Evolutionary conservation across 148 eudicot species (phyloP), one percentile per base, ranked within the genome.

Genomic region (Vaccinium macrocarpon): DNA sequence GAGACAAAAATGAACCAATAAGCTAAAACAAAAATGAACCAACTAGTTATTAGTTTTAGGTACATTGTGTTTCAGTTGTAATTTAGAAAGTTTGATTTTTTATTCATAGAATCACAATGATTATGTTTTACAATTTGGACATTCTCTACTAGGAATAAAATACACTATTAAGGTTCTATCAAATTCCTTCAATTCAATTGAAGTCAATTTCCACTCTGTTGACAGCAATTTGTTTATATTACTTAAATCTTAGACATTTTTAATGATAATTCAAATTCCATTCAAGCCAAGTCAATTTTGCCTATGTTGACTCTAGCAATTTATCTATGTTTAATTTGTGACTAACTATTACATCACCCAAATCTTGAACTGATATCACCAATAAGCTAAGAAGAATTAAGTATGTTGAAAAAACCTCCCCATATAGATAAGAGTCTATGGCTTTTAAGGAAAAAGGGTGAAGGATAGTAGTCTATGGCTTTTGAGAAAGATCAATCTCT

Each of bases 101-200:
- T 77, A 50, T 50, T 48, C n/a, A 21, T 35, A n/a, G 13, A 50
- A n/a, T 48, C n/a, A 21, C 57, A n/a, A 77, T 77, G 16, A 77
- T 49, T 6, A 50, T 77, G 29, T 77, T 50, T 15, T 12, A 73
- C 86, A 82, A 80, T 84, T 88, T 84, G 66, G 42, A 78, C 84
- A 84, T 86, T 86, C 83, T 72, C 49, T 68, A 10, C 13, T 35
- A 76, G 64, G 71, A 86, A 59, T 82, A 42, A 7, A 68, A 71
- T 76, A 78, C 16, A 48, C 9, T 75, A 16, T 57, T 61, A 38
- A 76, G 74, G 83, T 84, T 80, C 53, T 18, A 51, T 64, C 23
- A 11, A 74, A 59, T 46, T n/a, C 51, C 6, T 49, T 61, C 16
- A 59, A 8, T 80, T 80, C 29, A 59, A 6, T 61, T 61, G 12